Evolutionary conservation across 1,284 basidiomycete species (phyloP).

Genomic region (Trichosporon sp.): DNA sequence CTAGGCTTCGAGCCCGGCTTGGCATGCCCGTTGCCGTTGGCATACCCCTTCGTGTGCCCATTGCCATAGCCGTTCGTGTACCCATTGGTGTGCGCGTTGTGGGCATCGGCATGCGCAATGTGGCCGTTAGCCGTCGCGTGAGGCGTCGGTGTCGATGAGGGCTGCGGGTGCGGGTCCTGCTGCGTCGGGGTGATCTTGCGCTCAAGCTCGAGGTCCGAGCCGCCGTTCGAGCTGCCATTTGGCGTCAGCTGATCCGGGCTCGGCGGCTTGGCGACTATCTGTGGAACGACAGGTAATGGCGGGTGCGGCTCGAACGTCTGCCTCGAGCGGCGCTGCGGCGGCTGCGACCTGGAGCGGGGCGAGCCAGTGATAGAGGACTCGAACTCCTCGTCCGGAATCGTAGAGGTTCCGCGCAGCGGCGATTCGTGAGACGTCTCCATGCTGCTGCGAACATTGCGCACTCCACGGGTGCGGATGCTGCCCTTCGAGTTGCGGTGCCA

Average conservation of each 20-base stretch:
- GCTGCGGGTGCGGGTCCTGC: neutral
- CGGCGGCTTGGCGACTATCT: neutral
- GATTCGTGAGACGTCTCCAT: neutral
- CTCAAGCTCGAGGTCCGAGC: neutral
- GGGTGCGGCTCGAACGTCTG: neutral
- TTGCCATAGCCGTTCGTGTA: neutral
- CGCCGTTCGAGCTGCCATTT: neutral
- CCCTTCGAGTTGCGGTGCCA: conserved; percentile 5
- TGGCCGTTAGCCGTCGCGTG: neutral
- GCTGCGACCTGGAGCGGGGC: neutral
- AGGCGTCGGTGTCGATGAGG: neutral
- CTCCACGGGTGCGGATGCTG: neutral
- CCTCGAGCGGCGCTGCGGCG: neutral
- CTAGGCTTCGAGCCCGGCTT: neutral
- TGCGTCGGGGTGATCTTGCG: neutral
- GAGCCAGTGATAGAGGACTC: neutral
- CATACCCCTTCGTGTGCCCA: neutral
- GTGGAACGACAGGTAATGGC: neutral
- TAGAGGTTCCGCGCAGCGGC: neutral
- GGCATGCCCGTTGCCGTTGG: neutral
- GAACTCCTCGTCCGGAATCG: neutral
- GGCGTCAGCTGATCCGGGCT: neutral
- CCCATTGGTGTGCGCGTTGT: neutral
- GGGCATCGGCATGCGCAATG: neutral
- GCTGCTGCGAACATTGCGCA: neutral